A percentile compares a stretch with the other conserved stretches of the same genome.
These are phyloP conservation scores for Henckelia pumila DNA, from an alignment of 257 asterid species.

Conservation along the genomic window DNA sequence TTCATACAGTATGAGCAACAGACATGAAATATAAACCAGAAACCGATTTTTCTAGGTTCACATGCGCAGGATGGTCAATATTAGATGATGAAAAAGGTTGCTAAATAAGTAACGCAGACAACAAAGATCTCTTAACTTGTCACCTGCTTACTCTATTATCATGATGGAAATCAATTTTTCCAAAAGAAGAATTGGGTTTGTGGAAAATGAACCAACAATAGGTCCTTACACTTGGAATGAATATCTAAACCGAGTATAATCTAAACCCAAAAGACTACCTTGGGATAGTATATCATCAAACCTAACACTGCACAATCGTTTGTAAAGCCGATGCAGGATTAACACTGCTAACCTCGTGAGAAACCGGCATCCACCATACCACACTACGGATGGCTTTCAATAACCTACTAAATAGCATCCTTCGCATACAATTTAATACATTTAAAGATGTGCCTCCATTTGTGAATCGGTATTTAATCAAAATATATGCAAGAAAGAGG, in stretches of 20 bases:
- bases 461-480: slow-evolving; percentile 32
- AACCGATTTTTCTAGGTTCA: too few species aligned
- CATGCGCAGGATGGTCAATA: background rate
- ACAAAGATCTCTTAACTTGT: too few species aligned
- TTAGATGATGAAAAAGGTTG: background rate
- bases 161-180: too few species aligned
- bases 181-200: background rate
- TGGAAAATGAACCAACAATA: background rate
- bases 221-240: background rate
- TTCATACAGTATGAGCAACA: too few species aligned
- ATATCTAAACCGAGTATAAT: background rate
- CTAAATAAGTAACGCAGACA: too few species aligned
- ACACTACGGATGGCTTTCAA: slow-evolving; percentile 19
- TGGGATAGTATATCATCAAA: background rate
- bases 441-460: slow-evolving; percentile 4
- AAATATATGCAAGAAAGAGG: background rate
- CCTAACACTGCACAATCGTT: too few species aligned
- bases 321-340: background rate
- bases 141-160: too few species aligned
- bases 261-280: too few species aligned
- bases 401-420: background rate
- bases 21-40: background rate
- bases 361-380: slow-evolving; percentile 49
- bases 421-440: too few species aligned
- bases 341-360: slow-evolving; percentile 9